Conservation (phyloP, 2,329 filamentous ascomycete species). For the Colletotrichum tamarilloi region DNA sequence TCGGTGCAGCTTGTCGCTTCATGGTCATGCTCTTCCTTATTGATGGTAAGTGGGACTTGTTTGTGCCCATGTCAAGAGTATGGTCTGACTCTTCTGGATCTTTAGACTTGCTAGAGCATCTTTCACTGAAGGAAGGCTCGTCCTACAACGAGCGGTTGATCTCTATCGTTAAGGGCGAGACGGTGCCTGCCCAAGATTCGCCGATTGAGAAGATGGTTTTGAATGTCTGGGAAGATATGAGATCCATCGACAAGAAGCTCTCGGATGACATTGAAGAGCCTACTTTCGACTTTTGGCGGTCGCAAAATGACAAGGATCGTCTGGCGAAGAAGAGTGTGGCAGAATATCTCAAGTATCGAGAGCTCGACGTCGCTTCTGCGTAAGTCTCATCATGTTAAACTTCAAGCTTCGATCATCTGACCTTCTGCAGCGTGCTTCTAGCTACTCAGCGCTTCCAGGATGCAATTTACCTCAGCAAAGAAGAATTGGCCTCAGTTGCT, state of each 20-base stretch:
- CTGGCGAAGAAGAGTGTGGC: slow-evolving; percentile 4
- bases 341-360: slow-evolving; percentile 5
- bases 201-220: background rate
- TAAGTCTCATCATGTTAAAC: background rate
- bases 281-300: slow-evolving; percentile 11
- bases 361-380: slow-evolving; percentile 7
- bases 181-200: background rate
- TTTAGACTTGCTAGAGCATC: no score
- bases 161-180: background rate
- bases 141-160: slow-evolving; percentile 7
- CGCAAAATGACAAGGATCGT: slow-evolving; percentile 7
- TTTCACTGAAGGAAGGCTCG: no score
- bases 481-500: slow-evolving; percentile 1
- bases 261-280: slow-evolving; percentile 3
- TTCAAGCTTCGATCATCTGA: background rate
- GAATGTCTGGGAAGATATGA: slow-evolving; percentile 5
- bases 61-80: no score
- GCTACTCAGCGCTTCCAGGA: slow-evolving; percentile 2
- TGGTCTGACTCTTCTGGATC: no score
- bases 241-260: background rate
- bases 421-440: background rate
- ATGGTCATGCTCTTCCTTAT: slow-evolving; percentile 7
- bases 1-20: background rate
- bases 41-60: slow-evolving; percentile 1
- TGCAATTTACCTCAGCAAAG: background rate